Evolutionary conservation across 768 basidiomycete genomes (phyloP), one percentile per base, ranked within the genome.

Genomic region (Lenzites betulinus): DNA sequence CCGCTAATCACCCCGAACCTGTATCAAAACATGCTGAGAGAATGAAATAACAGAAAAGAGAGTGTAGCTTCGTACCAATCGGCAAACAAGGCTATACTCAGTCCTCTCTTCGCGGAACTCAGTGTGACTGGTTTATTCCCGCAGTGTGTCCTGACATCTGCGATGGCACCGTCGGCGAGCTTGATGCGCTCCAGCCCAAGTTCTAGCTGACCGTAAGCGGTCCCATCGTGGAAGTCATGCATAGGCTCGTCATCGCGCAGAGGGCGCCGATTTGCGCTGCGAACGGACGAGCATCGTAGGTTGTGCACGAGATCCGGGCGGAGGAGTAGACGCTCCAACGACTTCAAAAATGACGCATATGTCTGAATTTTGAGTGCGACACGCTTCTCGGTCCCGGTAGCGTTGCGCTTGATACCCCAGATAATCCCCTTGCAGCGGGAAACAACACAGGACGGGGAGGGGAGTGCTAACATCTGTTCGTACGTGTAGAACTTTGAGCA

Each of bases 1-100:
- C 44, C 54, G 3, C 12, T 9, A n/a, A n/a, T 55, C 16, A 55
- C 13, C 15, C 54, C 54, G 18, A 47, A 55, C 54, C 54, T 55
- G 12, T 16, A 7, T 13, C 35, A 13, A 13, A 36, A 36, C n/a
- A 36, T 36, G 35, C 35, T 7, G 13, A 33, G 3, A 54, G 3
- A 8, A 23, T 11, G 22, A 15, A 30, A 44, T 35, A 46, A 33
- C 20, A 33, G n/a, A 30, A 28, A 20, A n/a, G 12, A 44, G 18
- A 20, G 11, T 9, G 20, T n/a, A 28, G n/a, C n/a, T n/a, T n/a
- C 55, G 1, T 30, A 57, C 55, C 55, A 49, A 28, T 57, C 55
- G 2, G 49, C 13, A n/a, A 12, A 25, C 2, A 57, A 3, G 1
- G 36, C 3, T 12, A 49, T 8, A 23, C 55, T 57, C 2, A 48